Conservation (phyloP, 495 filamentous ascomycete species). For the Daldinia grandis region DNA sequence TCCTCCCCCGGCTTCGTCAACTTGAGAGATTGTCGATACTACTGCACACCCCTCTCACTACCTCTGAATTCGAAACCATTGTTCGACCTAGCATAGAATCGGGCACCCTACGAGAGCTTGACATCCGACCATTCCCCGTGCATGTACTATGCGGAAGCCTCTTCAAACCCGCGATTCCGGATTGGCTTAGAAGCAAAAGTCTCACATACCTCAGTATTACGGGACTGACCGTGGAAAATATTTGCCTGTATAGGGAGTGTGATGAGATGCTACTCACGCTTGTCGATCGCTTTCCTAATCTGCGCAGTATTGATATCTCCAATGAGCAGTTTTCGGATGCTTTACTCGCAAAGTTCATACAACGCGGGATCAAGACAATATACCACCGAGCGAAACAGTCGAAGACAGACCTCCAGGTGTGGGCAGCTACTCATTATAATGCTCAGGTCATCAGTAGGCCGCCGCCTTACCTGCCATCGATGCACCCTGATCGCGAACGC, state of each 20-base stretch:
- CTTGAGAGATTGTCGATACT: slow-evolving; percentile 37
- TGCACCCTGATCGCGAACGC: slow-evolving; percentile 14
- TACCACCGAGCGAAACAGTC: slow-evolving; percentile 22
- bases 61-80: slow-evolving; percentile 9
- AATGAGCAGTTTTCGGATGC: slow-evolving; percentile 28
- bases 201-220: slow-evolving; percentile 35
- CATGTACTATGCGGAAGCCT: background rate
- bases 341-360: slow-evolving; percentile 28
- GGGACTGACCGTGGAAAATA: slow-evolving; percentile 8
- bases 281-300: slow-evolving; percentile 37
- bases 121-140: slow-evolving; percentile 27
- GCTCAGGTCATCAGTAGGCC: slow-evolving; percentile 17
- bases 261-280: slow-evolving; percentile 20
- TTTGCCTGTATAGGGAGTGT: background rate
- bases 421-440: slow-evolving; percentile 27
- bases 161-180: background rate
- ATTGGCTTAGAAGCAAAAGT: slow-evolving; percentile 36
- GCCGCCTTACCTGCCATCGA: slow-evolving; percentile 15
- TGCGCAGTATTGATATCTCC: slow-evolving; percentile 33
- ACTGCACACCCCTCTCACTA: background rate
- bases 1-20: slow-evolving; percentile 3
- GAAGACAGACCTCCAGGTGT: slow-evolving; percentile 19
- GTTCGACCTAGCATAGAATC: slow-evolving; percentile 41
- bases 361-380: slow-evolving; percentile 30
- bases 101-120: slow-evolving; percentile 35